Percentiles rank a stretch among this genome's conserved stretches.
phyloP scores from a whole-genome alignment of 2,329 filamentous ascomycete species.

The Orbilia brochopaga region DNA sequence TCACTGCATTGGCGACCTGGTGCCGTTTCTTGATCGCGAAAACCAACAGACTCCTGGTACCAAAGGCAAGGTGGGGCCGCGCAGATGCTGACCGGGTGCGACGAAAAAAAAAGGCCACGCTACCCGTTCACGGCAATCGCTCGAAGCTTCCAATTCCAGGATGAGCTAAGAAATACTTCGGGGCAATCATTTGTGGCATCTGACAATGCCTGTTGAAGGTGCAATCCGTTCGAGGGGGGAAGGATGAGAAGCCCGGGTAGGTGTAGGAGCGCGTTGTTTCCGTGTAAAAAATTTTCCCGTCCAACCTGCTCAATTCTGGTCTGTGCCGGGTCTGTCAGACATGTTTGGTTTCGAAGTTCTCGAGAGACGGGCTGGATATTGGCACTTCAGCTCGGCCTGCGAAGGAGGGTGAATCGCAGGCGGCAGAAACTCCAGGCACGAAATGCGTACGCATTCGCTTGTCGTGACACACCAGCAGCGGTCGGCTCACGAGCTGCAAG shows the following conservation, averaged over 20 bases:
- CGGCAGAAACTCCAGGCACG: not conserved
- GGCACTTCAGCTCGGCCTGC: too few species aligned
- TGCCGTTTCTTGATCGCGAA: slow-evolving; percentile 42
- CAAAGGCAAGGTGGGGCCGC: slow-evolving; percentile 19
- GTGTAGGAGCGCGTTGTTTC: slow-evolving; percentile 31
- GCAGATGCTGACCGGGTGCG: slow-evolving; percentile 1
- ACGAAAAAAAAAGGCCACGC: slow-evolving; percentile 5
- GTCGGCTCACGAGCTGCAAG: slow-evolving; percentile 42
- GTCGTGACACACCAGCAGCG: slow-evolving; percentile 1
- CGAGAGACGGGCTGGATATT: too few species aligned
- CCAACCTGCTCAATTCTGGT: slow-evolving; percentile 33
- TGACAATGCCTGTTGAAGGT: slow-evolving; percentile 17
- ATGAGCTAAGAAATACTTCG: slow-evolving; percentile 26
- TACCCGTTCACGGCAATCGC: not conserved
- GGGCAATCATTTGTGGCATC: slow-evolving; percentile 33
- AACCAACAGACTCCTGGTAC: slow-evolving; percentile 33
- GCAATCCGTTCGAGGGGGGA: slow-evolving; percentile 28
- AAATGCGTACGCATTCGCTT: slow-evolving; percentile 10
- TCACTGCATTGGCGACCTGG: slow-evolving; percentile 46
- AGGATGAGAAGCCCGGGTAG: slow-evolving; percentile 39
- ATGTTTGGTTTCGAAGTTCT: not conserved
- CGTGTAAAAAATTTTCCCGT: slow-evolving; percentile 31
- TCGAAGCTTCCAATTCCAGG: slow-evolving; percentile 40
- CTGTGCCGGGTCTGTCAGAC: slow-evolving; percentile 3
- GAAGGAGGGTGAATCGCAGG: not conserved